phyloP scores from a whole-genome alignment of 106 monocot genomes.

The Platanthera zijinensis region DNA sequence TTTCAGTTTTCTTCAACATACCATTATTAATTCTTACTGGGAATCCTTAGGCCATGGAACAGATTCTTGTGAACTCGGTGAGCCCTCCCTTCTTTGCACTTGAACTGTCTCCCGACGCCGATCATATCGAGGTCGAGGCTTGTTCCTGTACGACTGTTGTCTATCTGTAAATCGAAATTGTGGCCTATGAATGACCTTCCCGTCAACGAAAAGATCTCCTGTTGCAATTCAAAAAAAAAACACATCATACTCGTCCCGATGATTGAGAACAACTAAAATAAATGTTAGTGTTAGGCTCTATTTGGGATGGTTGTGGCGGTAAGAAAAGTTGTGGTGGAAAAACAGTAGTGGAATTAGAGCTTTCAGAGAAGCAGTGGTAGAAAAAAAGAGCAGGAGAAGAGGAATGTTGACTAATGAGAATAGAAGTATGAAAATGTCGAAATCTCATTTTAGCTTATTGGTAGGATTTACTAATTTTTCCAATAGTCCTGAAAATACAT shows the following conservation, averaged over 20 bases:
- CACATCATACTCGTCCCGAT: neutral
- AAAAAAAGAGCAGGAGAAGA: no score
- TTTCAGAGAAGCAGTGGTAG: no score
- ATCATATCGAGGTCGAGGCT: slow-evolving; percentile 72
- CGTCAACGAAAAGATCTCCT: slow-evolving; percentile 95
- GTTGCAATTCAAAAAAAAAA: slow-evolving; percentile 9
- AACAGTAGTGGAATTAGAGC: no score
- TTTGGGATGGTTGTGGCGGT: no score
- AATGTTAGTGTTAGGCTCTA: no score
- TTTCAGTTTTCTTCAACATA: neutral
- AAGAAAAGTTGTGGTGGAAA: no score
- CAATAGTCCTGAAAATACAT: no score
- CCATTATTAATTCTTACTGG: slow-evolving; percentile 1
- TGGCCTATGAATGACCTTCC: slow-evolving; percentile 86
- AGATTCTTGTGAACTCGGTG: slow-evolving; percentile 2
- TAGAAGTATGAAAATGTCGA: no score
- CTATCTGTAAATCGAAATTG: slow-evolving; percentile 82
- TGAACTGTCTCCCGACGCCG: slow-evolving; percentile 66
- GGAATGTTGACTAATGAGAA: no score
- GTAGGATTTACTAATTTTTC: no score
- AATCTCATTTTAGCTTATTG: no score
- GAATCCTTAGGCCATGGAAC: neutral
- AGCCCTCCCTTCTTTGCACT: slow-evolving; percentile 54
- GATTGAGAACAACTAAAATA: no score
- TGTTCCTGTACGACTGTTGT: slow-evolving; percentile 47